Evolutionary conservation across 2,329 filamentous ascomycete genomes (phyloP).

Genomic region (Trichoderma sp.): DNA sequence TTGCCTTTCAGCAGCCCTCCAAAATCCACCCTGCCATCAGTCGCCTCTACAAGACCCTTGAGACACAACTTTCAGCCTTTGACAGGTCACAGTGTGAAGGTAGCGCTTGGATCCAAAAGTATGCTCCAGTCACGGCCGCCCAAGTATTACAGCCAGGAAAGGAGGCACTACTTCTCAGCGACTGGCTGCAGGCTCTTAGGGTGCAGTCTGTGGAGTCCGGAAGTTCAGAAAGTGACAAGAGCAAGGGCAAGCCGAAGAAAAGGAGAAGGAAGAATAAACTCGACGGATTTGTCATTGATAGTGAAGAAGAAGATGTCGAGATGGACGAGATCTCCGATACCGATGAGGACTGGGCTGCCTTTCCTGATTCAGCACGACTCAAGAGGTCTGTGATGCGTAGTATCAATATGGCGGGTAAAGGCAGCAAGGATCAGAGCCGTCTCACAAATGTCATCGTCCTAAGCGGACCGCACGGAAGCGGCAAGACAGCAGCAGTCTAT

Average conservation of each 20-base stretch:
- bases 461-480: constrained; percentile 84
- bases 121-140: constrained; percentile 65
- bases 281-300: constrained; percentile 76
- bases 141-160: constrained; percentile 73
- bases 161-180: constrained; percentile 67
- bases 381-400: constrained; percentile 56
- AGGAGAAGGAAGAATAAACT: constrained; percentile 71
- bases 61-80: constrained; percentile 67
- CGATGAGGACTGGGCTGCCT: constrained; percentile 48
- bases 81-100: constrained; percentile 75
- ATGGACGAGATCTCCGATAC: constrained; percentile 66
- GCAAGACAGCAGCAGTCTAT: constrained; percentile 90
- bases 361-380: constrained; percentile 32
- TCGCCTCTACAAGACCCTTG: constrained; percentile 58
- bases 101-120: constrained; percentile 76
- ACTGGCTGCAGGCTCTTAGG: constrained; percentile 76
- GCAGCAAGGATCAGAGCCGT: constrained; percentile 44
- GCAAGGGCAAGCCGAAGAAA: constrained; percentile 47
- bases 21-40: constrained; percentile 56
- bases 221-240: constrained; percentile 32
- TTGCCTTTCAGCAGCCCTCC: constrained; percentile 24
- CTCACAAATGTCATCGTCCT: constrained; percentile 77
- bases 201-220: constrained; percentile 73
- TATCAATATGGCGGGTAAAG: constrained; percentile 35
- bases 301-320: constrained; percentile 69